Evolutionary conservation across 805 yeast genomes (phyloP), one percentile per base, ranked within the genome.

Genomic region (Ogataea methanolica): DNA sequence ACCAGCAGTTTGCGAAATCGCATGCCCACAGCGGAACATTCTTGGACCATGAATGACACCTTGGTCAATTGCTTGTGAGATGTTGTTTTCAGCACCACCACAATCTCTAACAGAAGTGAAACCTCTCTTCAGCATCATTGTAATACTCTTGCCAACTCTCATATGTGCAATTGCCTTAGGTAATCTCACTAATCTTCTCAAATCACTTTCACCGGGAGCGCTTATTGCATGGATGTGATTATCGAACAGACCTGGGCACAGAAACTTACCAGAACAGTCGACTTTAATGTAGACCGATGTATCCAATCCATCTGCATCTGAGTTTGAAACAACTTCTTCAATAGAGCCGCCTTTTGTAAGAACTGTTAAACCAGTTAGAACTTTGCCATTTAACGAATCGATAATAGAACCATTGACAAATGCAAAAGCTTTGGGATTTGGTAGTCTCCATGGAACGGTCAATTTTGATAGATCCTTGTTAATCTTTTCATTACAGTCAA

Each of bases 1-100:
- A 2, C 65, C 66, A 22, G 64, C 66, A 5, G 66, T 62, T 45
- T 62, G 65, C 26, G 63, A 56, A 17, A 62, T 48, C 15, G 62
- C 61, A 23, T 48, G 50, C 4, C 64, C 66, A 26, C 60, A 52
- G 36, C 54, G 51, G 26, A 62, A 52, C 11, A 58, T 36, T 39
- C 64, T 49, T 3, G 66, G 66, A 0, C 65, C 66, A 22, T 49
- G 49, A 23, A 61, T 56, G 26, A 60, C 54, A 12, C 63, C 63
- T 29, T 58, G 60, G 11, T 54, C 50, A n/a, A 62, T 54, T 1
- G 65, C 65, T 34, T 55, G 50, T 14, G 55, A 52, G 14, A 62
- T 15, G 23, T 42, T 55, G 33, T 48, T 42, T 36, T 59, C 63
- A 31, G 56, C 49, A 12, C 67, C 67, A 23, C 56, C 63, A 51